Percentiles rank a stretch among this genome's conserved stretches.
Conservation (phyloP, 805 yeast genomes). For the Suhomyces tanzawaensis region DNA sequence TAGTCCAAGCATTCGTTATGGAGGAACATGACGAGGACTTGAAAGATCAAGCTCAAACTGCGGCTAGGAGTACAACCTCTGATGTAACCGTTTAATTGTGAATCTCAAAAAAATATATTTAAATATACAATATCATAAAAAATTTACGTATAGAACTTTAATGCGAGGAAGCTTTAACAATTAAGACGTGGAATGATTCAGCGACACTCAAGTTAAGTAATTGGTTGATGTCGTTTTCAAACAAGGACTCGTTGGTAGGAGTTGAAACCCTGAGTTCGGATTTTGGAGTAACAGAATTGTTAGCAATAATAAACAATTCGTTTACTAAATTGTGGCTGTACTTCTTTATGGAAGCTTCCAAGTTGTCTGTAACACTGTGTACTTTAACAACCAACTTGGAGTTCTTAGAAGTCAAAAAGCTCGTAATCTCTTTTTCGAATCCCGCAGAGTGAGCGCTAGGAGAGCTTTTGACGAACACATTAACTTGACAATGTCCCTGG, state of each 20-base stretch:
- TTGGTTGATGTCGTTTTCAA: conserved; percentile 21
- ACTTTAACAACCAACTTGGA: conserved; percentile 13
- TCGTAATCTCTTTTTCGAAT: conserved; percentile 10
- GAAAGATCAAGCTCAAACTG: not conserved
- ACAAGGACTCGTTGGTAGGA: conserved; percentile 11
- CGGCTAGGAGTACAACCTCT: too few relatives aligned
- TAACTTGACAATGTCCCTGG: conserved; percentile 12
- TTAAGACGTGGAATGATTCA: conserved; percentile 25
- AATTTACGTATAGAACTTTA: not conserved
- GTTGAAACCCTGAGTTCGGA: conserved; percentile 1
- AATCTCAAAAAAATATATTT: not conserved
- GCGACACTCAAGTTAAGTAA: conserved; percentile 20
- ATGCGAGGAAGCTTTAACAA: conserved; percentile 11
- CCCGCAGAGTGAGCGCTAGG: conserved; percentile 10
- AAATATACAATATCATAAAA: not conserved
- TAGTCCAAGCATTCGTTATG: conserved; percentile 22
- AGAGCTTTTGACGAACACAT: conserved; percentile 18
- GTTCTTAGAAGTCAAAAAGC: conserved; percentile 8
- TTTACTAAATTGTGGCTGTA: conserved; percentile 11
- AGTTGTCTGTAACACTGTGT: conserved; percentile 16
- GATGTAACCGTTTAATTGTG: too few relatives aligned
- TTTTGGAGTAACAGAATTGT: conserved; percentile 11
- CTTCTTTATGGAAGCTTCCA: conserved; percentile 13
- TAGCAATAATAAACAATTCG: conserved; percentile 26
- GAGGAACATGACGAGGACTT: conserved; percentile 26